A percentile compares a stretch with the other conserved stretches of the same genome.
These are phyloP conservation scores for Camellia granthamiana DNA, from an alignment of 148 eudicot genomes.

Conservation along the genomic window DNA sequence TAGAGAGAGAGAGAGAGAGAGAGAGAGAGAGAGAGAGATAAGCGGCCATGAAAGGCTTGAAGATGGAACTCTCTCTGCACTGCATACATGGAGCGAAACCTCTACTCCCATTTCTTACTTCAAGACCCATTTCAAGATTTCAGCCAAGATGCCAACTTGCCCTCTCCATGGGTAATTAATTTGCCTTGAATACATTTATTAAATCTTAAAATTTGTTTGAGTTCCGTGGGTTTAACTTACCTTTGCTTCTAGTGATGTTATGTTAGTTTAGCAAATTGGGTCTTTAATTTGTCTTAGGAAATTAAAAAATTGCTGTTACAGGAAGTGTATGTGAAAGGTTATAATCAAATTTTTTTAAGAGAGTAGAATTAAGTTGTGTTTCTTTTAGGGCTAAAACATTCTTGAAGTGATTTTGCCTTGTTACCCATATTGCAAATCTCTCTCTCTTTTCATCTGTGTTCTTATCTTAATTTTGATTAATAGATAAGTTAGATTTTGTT, in stretches of 20 bases:
- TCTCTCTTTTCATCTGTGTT: too few species aligned
- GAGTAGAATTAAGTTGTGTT: too few species aligned
- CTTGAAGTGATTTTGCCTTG: too few species aligned
- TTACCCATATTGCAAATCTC: too few species aligned
- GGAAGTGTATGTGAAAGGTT: neutral
- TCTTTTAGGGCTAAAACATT: too few species aligned
- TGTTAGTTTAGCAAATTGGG: neutral
- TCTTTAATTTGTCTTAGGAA: neutral
- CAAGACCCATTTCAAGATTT: constrained; percentile 10
- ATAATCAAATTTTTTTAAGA: neutral
- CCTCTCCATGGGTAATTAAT: constrained; percentile 8
- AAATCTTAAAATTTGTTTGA: neutral
- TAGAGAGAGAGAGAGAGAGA: neutral
- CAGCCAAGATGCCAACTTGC: constrained; percentile 10
- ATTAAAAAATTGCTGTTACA: neutral
- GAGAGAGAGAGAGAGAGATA: neutral
- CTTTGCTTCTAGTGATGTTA: neutral
- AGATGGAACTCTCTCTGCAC: constrained; percentile 1
- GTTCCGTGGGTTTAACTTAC: neutral
- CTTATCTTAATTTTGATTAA: too few species aligned
- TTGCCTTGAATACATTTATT: neutral
- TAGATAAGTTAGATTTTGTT: neutral
- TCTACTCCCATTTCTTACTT: constrained; percentile 2
- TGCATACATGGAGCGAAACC: constrained; percentile 5
- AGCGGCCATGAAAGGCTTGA: constrained; percentile 14